Conservation (phyloP, 2,329 filamentous ascomycete genomes). For the Exophiala alcalophila region DNA sequence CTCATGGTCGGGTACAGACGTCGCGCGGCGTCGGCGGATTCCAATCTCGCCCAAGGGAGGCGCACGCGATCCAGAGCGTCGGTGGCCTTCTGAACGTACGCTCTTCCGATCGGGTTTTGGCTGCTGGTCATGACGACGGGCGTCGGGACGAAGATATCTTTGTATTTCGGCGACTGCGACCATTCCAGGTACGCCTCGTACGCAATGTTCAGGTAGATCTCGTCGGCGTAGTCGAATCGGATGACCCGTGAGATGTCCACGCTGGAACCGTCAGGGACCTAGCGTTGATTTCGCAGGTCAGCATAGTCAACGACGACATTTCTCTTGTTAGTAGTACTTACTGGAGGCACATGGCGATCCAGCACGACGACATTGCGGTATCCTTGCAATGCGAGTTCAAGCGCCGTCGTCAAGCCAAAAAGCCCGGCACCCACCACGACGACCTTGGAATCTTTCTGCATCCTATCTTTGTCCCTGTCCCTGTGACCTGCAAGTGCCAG, state of each 20-base stretch:
- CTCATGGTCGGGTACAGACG: constrained; percentile 33
- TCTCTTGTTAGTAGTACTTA: constrained; percentile 3
- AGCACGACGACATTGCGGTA: constrained; percentile 49
- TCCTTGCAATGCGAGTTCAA: constrained; percentile 56
- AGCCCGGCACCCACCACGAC: constrained; percentile 66
- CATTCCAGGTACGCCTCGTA: constrained; percentile 31
- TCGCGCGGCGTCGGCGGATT: constrained; percentile 24
- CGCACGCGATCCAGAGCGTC: constrained; percentile 14
- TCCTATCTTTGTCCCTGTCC: too few species aligned
- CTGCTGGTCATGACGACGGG: background rate
- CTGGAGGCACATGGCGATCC: constrained; percentile 28
- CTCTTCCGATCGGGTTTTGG: constrained; percentile 7
- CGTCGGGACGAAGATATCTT: constrained; percentile 20
- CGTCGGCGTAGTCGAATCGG: constrained; percentile 36
- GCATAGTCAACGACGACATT: background rate
- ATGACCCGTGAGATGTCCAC: constrained; percentile 37
- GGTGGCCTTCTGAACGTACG: constrained; percentile 10
- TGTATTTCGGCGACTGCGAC: constrained; percentile 23
- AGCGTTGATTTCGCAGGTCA: constrained; percentile 3
- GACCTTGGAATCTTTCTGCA: constrained; percentile 19
- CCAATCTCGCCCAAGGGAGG: constrained; percentile 24
- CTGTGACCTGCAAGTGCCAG: too few species aligned
- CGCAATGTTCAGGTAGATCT: constrained; percentile 32
- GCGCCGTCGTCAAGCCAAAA: constrained; percentile 66
- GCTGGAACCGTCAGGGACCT: constrained; percentile 35